phyloP scores from a whole-genome alignment of 371 early-diverging fungal genomes.

The Capillidium heterosporum region DNA sequence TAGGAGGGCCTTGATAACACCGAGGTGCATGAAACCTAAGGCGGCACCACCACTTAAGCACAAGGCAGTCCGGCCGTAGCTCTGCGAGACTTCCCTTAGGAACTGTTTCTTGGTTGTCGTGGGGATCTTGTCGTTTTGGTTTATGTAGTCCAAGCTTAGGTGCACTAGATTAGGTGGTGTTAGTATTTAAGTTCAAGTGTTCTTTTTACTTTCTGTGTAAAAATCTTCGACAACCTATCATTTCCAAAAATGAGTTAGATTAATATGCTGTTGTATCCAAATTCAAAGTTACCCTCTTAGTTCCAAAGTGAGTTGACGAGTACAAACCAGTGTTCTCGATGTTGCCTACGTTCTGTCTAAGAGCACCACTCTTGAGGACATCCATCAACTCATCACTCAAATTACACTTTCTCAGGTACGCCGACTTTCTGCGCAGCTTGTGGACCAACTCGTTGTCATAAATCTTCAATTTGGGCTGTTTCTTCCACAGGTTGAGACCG shows the following conservation, averaged over 20 bases:
- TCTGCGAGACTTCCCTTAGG: slow-evolving; percentile 47
- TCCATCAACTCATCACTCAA: neutral
- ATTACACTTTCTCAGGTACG: slow-evolving; percentile 7
- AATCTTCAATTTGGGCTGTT: slow-evolving; percentile 31
- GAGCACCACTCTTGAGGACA: slow-evolving; percentile 29
- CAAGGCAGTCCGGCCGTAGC: slow-evolving; percentile 76
- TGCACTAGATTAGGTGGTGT: slow-evolving; percentile 19
- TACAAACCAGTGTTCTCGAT: slow-evolving; percentile 57
- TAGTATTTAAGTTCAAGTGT: neutral
- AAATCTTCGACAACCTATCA: slow-evolving; percentile 1
- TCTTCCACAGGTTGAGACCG: slow-evolving; percentile 52
- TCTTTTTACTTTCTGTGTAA: neutral
- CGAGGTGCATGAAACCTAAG: slow-evolving; percentile 62
- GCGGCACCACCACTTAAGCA: slow-evolving; percentile 79
- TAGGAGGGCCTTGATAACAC: slow-evolving; percentile 30
- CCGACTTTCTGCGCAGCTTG: slow-evolving; percentile 27
- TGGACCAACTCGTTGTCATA: slow-evolving; percentile 50
- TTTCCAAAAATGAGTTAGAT: neutral
- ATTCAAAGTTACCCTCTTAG: slow-evolving; percentile 28
- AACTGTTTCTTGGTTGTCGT: slow-evolving; percentile 42
- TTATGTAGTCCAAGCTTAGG: slow-evolving; percentile 36
- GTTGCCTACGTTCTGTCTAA: slow-evolving; percentile 64
- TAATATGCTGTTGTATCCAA: neutral
- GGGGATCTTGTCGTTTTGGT: slow-evolving; percentile 21
- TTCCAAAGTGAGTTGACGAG: slow-evolving; percentile 52